These are phyloP conservation scores for Torulaspora delbrueckii DNA, from an alignment of 805 yeast species.

Conservation along the genomic window DNA sequence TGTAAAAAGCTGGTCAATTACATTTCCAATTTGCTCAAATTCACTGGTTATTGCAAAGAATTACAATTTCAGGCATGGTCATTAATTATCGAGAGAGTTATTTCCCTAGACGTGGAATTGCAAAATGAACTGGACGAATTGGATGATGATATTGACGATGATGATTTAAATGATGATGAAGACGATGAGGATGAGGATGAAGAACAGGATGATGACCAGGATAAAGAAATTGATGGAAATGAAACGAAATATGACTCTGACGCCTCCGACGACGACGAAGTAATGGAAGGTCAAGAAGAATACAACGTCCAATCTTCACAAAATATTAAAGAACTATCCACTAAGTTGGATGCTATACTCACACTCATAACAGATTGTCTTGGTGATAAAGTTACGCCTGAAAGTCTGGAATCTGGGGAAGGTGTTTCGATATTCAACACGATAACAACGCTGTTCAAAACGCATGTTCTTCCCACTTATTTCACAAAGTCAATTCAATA, in stretches of 20 bases:
- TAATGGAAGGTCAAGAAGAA: constrained; percentile 41
- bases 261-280: constrained; percentile 31
- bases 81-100: constrained; percentile 68
- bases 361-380: constrained; percentile 52
- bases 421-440: constrained; percentile 69
- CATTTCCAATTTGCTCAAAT: constrained; percentile 54
- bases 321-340: constrained; percentile 48
- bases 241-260: constrained; percentile 23
- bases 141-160: constrained; percentile 67
- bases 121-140: constrained; percentile 83
- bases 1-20: constrained; percentile 54
- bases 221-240: constrained; percentile 36
- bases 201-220: constrained; percentile 28
- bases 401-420: constrained; percentile 52
- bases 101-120: constrained; percentile 85
- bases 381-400: constrained; percentile 44
- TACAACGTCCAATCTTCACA: constrained; percentile 45
- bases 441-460: constrained; percentile 67
- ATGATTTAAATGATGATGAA: constrained; percentile 42
- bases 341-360: constrained; percentile 70
- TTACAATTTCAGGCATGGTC: constrained; percentile 74
- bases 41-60: constrained; percentile 70
- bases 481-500: constrained; percentile 86
- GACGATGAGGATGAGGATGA: constrained; percentile 33
- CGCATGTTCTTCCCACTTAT: constrained; percentile 86